Evolutionary conservation across 176 grass and related monocot species (phyloP).

Genomic region (Zoysia pacifica): DNA sequence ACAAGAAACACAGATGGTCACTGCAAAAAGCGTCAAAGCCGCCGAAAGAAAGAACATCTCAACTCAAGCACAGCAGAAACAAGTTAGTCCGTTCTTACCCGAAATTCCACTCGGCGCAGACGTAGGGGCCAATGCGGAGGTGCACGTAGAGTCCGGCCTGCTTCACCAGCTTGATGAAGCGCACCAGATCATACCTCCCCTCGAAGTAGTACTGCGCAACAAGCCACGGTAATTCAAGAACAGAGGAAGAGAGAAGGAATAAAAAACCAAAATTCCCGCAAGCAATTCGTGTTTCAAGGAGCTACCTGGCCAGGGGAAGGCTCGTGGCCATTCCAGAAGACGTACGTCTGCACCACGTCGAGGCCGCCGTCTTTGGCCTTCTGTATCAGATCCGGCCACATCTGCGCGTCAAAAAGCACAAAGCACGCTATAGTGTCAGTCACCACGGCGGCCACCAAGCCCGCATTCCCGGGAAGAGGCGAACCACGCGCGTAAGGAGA

Average conservation of each 20-base stretch:
- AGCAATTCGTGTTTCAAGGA: background rate
- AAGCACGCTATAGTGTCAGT: constrained; percentile 6
- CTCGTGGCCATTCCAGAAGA: constrained; percentile 98
- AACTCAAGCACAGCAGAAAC: background rate
- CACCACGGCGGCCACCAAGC: background rate
- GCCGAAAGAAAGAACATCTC: background rate
- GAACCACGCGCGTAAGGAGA: background rate
- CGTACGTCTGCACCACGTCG: constrained; percentile 98
- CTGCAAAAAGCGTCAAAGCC: background rate
- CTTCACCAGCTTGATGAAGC: constrained; percentile 84
- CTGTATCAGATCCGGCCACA: constrained; percentile 99
- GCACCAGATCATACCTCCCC: constrained; percentile 89
- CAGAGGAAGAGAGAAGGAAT: background rate
- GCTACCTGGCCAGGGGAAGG: constrained; percentile 83
- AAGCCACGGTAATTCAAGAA: constrained; percentile 35
- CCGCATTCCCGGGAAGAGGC: constrained; percentile 35
- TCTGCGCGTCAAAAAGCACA: constrained; percentile 52
- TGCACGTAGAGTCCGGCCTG: constrained; percentile 90
- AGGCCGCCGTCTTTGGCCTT: constrained; percentile 98
- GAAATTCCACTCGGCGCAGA: constrained; percentile 99
- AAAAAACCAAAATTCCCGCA: background rate
- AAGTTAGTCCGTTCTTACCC: constrained; percentile 48
- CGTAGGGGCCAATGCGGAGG: constrained; percentile 95
- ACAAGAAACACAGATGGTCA: background rate
- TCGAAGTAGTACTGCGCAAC: constrained; percentile 90